A percentile compares a stretch with the other conserved stretches of the same genome.
Evolutionary conservation across 2,329 filamentous ascomycete genomes (phyloP).

Genomic region (Shiraia bambusicola): DNA sequence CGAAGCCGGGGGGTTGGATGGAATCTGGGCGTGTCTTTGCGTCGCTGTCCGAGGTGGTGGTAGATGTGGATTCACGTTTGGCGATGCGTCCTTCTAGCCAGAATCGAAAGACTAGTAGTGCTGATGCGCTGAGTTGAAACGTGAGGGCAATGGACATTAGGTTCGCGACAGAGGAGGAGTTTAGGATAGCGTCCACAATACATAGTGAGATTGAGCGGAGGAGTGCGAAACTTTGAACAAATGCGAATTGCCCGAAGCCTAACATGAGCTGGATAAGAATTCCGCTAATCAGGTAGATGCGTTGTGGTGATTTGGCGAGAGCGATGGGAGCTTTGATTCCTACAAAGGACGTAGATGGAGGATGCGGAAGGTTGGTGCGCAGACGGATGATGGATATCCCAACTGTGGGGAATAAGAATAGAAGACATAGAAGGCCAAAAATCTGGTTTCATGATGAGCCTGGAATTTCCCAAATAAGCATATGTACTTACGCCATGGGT

Average conservation of each 20-base stretch:
- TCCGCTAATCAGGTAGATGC: constrained; percentile 25
- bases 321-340: constrained; percentile 23
- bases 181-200: constrained; percentile 29
- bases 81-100: constrained; percentile 34
- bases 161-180: constrained; percentile 15
- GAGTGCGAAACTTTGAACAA: constrained; percentile 22
- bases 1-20: constrained; percentile 23
- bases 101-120: constrained; percentile 20
- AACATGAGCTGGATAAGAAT: constrained; percentile 21
- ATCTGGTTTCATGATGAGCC: constrained; percentile 15
- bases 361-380: constrained; percentile 21
- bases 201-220: constrained; percentile 30
- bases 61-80: constrained; percentile 8
- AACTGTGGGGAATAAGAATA: constrained; percentile 23
- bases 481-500: constrained; percentile 24
- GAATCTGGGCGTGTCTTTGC: constrained; percentile 10
- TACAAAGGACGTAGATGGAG: constrained; percentile 17
- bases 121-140: constrained; percentile 23
- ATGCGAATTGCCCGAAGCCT: constrained; percentile 21
- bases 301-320: constrained; percentile 25
- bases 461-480: too few relatives aligned
- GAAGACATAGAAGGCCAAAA: constrained; percentile 23
- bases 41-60: constrained; percentile 2
- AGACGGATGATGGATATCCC: constrained; percentile 21
- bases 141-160: constrained; percentile 20